A percentile compares a stretch with the other conserved stretches of the same genome.
These are phyloP conservation scores for Forsythia viridissima DNA, from an alignment of 257 asterid genomes.

Conservation along the genomic window DNA sequence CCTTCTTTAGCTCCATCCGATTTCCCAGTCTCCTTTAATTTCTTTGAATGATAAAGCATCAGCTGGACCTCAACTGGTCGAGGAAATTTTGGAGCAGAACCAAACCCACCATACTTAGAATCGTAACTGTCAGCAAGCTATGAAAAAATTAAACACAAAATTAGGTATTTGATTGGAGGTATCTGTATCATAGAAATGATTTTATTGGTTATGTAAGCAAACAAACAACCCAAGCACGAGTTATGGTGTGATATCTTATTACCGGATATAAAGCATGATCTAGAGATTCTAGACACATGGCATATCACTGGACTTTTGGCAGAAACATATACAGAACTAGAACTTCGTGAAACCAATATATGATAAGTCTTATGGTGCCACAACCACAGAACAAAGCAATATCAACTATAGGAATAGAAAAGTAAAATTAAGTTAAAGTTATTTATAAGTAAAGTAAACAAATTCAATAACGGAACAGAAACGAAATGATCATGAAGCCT, in stretches of 20 bases:
- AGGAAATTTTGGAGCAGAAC: conserved; percentile 94
- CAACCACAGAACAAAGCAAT: too few species aligned
- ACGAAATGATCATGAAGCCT: neutral
- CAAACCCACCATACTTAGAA: conserved; percentile 82
- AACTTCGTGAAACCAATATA: neutral
- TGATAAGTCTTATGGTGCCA: neutral
- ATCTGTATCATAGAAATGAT: conserved; percentile 19
- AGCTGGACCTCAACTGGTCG: conserved; percentile 90
- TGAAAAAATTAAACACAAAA: conserved; percentile 8
- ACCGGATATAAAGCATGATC: neutral
- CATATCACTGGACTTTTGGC: neutral
- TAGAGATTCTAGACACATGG: neutral
- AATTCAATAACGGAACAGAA: neutral
- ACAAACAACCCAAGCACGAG: neutral
- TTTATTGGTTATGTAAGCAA: neutral
- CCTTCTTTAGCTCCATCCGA: conserved; percentile 65
- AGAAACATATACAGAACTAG: neutral
- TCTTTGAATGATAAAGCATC: conserved; percentile 81
- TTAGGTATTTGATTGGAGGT: neutral
- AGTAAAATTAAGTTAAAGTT: neutral
- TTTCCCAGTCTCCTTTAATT: conserved; percentile 54
- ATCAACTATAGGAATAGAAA: too few species aligned
- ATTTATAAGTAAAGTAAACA: neutral
- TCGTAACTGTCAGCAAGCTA: conserved; percentile 80
- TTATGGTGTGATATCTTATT: neutral